These are phyloP conservation scores for Globisporangium abappressorium DNA, from an alignment of 352 stramenopile species.

Conservation along the genomic window DNA sequence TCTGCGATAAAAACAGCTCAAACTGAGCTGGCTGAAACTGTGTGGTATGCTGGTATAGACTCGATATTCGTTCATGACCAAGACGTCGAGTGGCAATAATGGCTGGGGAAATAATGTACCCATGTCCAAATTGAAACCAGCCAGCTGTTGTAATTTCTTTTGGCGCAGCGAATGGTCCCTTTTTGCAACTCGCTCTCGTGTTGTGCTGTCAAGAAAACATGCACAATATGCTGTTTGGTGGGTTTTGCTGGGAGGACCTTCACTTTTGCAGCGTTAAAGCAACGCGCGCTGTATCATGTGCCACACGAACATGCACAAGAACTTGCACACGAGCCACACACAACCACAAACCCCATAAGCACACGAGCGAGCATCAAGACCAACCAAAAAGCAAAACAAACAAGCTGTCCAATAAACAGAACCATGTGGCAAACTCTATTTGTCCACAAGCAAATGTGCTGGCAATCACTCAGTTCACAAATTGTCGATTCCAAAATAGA, in stretches of 20 bases:
- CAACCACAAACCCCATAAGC: not conserved
- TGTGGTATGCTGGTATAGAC: no score
- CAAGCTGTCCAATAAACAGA: not conserved
- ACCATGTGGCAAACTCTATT: not conserved
- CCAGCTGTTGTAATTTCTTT: not conserved
- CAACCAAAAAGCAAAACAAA: not conserved
- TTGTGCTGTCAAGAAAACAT: not conserved
- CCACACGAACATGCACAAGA: not conserved
- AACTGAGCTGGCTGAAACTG: no score
- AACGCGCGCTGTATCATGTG: not conserved
- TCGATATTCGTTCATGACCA: not conserved
- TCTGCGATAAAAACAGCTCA: no score
- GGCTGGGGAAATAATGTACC: not conserved
- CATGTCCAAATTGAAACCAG: not conserved
- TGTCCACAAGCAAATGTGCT: not conserved
- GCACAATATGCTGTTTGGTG: not conserved
- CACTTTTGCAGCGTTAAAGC: not conserved
- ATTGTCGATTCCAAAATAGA: conserved; percentile 1
- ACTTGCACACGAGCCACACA: not conserved
- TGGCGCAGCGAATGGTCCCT: not conserved
- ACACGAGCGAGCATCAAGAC: no score
- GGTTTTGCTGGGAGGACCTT: not conserved
- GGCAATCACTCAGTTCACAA: not conserved
- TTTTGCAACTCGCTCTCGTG: not conserved
- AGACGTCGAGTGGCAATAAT: not conserved